phyloP scores from a whole-genome alignment of 768 basidiomycete genomes.

The Sistotremastrum suecicum region DNA sequence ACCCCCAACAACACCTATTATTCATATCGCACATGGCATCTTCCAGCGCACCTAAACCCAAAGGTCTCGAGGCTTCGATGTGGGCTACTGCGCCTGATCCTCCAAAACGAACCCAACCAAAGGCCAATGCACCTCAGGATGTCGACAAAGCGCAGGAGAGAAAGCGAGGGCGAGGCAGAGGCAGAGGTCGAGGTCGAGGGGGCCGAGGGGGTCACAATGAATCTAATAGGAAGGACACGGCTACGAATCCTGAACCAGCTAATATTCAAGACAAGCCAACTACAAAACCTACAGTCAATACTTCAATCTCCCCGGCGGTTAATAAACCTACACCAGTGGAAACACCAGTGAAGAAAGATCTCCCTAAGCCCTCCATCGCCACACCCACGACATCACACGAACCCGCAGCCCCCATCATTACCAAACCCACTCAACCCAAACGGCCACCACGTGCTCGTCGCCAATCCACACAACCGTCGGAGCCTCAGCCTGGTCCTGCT shows the following conservation, averaged over 20 bases:
- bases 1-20: no score
- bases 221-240: neutral
- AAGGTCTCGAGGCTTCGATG: neutral
- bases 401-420: neutral
- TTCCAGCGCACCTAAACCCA: neutral
- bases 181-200: constrained; percentile 19
- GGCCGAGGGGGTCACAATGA: constrained; percentile 16
- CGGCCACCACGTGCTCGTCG: neutral
- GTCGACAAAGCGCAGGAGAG: constrained; percentile 4
- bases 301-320: neutral
- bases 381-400: neutral
- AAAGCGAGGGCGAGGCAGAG: constrained; percentile 13
- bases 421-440: neutral
- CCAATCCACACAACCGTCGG: neutral
- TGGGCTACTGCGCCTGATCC: neutral
- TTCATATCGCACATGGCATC: neutral
- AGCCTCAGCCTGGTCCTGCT: no score
- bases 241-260: neutral
- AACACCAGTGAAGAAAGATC: neutral
- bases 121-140: constrained; percentile 1
- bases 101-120: neutral
- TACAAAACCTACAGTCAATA: neutral
- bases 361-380: neutral
- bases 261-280: neutral
- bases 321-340: no score